Evolutionary conservation across 331 rosid genomes (phyloP), one percentile per base, ranked within the genome.

Genomic region (Saraca asoca): DNA sequence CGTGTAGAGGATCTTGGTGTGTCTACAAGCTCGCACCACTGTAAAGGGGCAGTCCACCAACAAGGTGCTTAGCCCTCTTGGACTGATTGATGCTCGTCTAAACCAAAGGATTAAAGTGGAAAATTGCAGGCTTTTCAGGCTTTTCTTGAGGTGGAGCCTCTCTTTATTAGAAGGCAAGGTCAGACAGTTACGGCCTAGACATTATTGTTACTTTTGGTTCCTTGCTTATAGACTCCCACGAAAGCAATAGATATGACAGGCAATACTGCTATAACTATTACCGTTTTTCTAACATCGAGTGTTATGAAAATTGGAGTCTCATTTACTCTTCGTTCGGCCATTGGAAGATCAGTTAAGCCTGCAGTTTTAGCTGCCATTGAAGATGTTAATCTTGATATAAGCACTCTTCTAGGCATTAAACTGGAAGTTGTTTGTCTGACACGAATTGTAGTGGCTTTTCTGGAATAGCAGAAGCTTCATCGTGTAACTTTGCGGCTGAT

Each of bases 361-460:
- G 99, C 88, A 19, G 43, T 94, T 49, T 12, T 38, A 56, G 92
- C 93, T 38, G 97, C 97, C 0, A 6, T 86, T 38, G 89, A 80
- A 3, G 97, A 94, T 64, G 82, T 94, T 45, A 88, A 90, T 80
- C 77, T 84, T 68, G 83, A 94, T 77, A 17, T 72, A 2, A 85
- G 24, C 53, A 44, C 90, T 78, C 99, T 94, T 63, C 74, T 65
- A 6, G 81, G 75, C 37, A 75, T 69, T 6, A 72, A 62, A 46
- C 63, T 94, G 70, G 76, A 85, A 0, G 12, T 83, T 20, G 10
- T 71, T 62, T 76, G 13, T 84, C 74, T 5, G 93, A 94, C 59
- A 94, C 99, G 7, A 94, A 88, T 67, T 90, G 97, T 88, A 94
- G 99, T 24, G 95, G 85, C n/a, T 94, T 94, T 83, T 43, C 79